Conservation (phyloP, 1,284 basidiomycete species). For the Sutorius eximius region DNA sequence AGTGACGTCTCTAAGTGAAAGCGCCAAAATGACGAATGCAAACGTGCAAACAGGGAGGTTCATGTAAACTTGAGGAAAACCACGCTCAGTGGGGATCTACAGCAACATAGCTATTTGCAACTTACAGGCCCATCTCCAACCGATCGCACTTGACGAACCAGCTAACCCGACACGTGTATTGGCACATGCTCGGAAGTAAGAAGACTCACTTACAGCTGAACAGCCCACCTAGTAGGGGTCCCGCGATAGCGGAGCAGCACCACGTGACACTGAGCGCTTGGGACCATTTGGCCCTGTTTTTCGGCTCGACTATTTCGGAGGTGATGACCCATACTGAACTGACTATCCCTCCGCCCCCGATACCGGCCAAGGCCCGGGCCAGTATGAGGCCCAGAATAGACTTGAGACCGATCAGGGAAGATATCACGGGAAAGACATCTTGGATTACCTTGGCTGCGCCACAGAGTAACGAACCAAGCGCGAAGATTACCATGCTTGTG, state of each 20-base stretch:
- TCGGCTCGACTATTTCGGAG: constrained; percentile 70
- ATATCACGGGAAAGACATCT: constrained; percentile 7
- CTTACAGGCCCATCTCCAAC: constrained; percentile 83
- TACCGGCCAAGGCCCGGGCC: constrained; percentile 60
- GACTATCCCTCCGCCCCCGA: constrained; percentile 80
- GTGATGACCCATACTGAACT: constrained; percentile 81
- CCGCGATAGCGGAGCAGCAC: constrained; percentile 78
- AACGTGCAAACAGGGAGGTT: constrained; percentile 73
- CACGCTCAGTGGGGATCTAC: constrained; percentile 11
- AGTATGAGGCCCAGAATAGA: constrained; percentile 58
- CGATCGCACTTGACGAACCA: constrained; percentile 35
- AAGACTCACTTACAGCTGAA: constrained; percentile 63
- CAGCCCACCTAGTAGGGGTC: constrained; percentile 72
- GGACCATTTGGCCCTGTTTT: constrained; percentile 74
- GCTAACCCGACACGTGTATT: constrained; percentile 16
- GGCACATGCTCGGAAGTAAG: constrained; percentile 15
- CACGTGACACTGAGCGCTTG: constrained; percentile 79
- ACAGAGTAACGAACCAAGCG: constrained; percentile 69
- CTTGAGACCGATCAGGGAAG: constrained; percentile 39
- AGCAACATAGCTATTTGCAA: constrained; percentile 14
- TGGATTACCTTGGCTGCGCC: constrained; percentile 60
- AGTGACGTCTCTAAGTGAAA: constrained; percentile 57
- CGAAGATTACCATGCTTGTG: constrained; percentile 67
- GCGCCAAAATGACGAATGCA: constrained; percentile 54
- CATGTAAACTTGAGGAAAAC: constrained; percentile 58